Percentiles rank a stretch among this genome's conserved stretches.
Conservation (phyloP, 2,329 filamentous ascomycete species). For the Pseudophaeomoniella oleicola region DNA sequence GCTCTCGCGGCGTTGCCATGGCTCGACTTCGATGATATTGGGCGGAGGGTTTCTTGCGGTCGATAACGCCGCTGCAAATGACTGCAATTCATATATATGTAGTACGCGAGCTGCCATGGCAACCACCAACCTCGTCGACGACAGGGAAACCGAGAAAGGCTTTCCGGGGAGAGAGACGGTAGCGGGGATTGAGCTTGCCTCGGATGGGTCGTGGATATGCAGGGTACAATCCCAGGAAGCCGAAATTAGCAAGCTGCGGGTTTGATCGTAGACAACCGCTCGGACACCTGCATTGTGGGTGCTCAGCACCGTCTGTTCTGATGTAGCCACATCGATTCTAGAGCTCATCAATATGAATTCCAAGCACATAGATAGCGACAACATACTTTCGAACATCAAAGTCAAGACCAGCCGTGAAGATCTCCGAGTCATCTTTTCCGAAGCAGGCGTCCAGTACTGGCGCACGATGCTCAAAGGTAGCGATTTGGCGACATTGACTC, state of each 20-base stretch:
- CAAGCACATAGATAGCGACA: slow-evolving; percentile 1
- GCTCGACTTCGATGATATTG: slow-evolving; percentile 43
- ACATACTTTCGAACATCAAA: slow-evolving; percentile 64
- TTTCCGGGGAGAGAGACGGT: slow-evolving; percentile 65
- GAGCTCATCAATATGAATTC: neutral
- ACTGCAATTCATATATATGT: slow-evolving; percentile 78
- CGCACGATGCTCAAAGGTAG: slow-evolving; percentile 56
- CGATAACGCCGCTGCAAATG: slow-evolving; percentile 42
- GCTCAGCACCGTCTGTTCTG: slow-evolving; percentile 59
- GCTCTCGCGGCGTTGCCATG: slow-evolving; percentile 88
- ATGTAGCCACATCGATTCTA: slow-evolving; percentile 55
- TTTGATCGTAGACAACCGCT: slow-evolving; percentile 64
- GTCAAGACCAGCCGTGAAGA: slow-evolving; percentile 77
- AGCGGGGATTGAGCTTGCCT: slow-evolving; percentile 34
- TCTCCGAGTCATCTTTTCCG: slow-evolving; percentile 64
- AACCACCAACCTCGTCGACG: slow-evolving; percentile 76
- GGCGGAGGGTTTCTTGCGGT: slow-evolving; percentile 28
- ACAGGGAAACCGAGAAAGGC: slow-evolving; percentile 68
- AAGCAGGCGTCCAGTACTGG: slow-evolving; percentile 89
- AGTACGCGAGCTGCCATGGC: slow-evolving; percentile 91
- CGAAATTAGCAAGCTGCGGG: slow-evolving; percentile 68
- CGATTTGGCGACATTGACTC: slow-evolving; percentile 24
- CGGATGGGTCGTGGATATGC: slow-evolving; percentile 59
- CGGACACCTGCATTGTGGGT: slow-evolving; percentile 69
- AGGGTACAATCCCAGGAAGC: slow-evolving; percentile 89